Evolutionary conservation across 257 asterid species (phyloP), one percentile per base, ranked within the genome.

Genomic region (Solanum bukasovii): DNA sequence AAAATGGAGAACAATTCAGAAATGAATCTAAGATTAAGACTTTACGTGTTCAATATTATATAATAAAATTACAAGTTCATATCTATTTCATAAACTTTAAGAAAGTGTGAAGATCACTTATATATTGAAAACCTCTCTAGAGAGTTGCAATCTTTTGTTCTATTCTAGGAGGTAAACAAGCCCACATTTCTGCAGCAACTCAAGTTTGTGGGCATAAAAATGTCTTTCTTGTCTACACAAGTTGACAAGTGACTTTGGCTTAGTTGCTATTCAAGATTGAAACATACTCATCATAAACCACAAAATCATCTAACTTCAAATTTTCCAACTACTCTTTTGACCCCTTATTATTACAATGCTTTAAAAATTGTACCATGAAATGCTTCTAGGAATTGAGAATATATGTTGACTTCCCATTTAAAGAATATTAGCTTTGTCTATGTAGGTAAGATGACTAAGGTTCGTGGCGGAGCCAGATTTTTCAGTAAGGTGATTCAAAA

Each of bases 121-220:
- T 42, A 3, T 4, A 12, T 56, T 23, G 42, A 31, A 31, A 56
- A 87, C 78, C 67, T 73, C n/a, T 34, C 49, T 21, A 74, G 31
- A 74, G 31, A 21, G 82, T 35, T 10, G 7, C 18, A 7, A 74
- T 82, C 42, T 40, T 88, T n/a, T 29, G 90, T 78, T 75, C 29
- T 79, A 34, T 34, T 89, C 87, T 34, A 77, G 91, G 88, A 87
- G 90, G 33, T 86, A 90, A 86, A 85, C 89, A 85, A 77, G 91
- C 86, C 91, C 42, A 86, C 86, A 88, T 88, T 82, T 88, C 18
- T 90, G 83, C 46, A 86, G 84, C 92, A 84, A 85, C 87, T 86
- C 67, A 86, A 90, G 90, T 82, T 83, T 88, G 89, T 63, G 84
- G 84, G 78, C 7, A 23, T 21, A 34, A 4, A 6, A 74, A 20